Conservation (phyloP, 2,329 filamentous ascomycete species). For the Hymenoscyphus scutula region DNA sequence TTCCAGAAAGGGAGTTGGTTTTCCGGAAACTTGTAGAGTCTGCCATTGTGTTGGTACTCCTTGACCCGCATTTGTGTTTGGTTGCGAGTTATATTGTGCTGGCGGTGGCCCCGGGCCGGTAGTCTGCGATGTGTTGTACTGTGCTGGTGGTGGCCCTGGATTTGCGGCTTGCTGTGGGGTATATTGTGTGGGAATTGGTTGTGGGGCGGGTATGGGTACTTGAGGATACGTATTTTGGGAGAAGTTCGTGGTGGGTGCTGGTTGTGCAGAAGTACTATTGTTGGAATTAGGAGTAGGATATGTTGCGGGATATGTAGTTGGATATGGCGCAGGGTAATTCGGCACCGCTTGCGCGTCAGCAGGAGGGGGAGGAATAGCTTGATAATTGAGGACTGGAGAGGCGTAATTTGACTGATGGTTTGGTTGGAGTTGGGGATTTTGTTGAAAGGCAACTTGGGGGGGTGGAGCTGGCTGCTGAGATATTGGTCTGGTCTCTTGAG, state of each 20-base stretch:
- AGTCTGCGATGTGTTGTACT: not conserved
- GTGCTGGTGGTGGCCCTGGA: not conserved
- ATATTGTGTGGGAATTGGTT: not conserved
- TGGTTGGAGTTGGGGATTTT: not conserved
- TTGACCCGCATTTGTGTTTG: not conserved
- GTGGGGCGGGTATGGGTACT: not conserved
- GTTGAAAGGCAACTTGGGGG: not conserved
- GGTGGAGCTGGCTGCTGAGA: not conserved
- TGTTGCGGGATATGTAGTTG: not conserved
- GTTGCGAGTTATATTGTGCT: not conserved
- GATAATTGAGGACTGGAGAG: not conserved
- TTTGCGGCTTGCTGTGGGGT: not conserved
- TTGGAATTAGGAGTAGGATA: not conserved
- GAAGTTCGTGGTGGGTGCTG: not conserved
- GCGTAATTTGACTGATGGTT: not conserved
- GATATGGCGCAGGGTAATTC: not conserved
- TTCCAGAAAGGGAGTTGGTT: slow-evolving; percentile 9
- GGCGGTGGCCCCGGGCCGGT: not conserved
- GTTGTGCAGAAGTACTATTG: not conserved
- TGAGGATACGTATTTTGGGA: not conserved
- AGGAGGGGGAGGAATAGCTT: not conserved
- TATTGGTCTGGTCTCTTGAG: not conserved
- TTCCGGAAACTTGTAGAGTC: slow-evolving; percentile 7
- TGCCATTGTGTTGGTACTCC: slow-evolving; percentile 13
- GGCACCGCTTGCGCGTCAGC: not conserved